Base-by-base conservation (phyloP, 129 eudicot species). In the Arctium minus region DNA sequence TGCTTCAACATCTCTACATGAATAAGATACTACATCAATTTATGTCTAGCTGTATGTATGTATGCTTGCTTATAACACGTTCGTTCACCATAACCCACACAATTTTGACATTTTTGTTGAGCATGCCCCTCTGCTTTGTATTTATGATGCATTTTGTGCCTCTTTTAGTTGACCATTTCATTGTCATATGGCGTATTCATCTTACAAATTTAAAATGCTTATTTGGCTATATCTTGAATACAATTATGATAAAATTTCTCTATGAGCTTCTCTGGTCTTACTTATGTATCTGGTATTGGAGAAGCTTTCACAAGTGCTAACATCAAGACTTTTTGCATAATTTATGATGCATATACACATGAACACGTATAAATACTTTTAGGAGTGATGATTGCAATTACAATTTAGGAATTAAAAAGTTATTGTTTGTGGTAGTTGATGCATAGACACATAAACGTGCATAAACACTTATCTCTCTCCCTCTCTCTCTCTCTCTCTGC, bases 281-380 rank as follows among this genome's bases (percentile, higher is more conserved):
- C 15, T 48, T 8, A 17, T 13, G 53, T 15, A 73, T 37, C 27
- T 4, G 32, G 35, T 8, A 73, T 35, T 73, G 42, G 6, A 72
- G 27, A 56, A 56, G 13, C 77, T 74, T 33, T 42, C 17, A 60
- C 78, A 74, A 39, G 60, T 40, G 6, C 17, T 15, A 75, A 60
- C 70, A n/a, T 27, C 2, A 22, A 38, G 77, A 73, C 56, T 42
- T 53, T 17, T 48, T 40, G 69, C 42, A 50, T 76, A 76, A 48
- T 13, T 32, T 30, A 46, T 76, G 79, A 37, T 76, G 79, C 79
- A 48, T 48, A 76, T 15, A 30, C 79, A 76, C 42, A n/a, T 30
- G 46, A 31, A 53, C 79, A 75, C 22, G 79, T 48, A 40, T n/a
- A n/a, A 53, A 74, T 56, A 36, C 18, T 39, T 73, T 10, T 8